Percentiles rank a stretch among this genome's conserved stretches.
Conservation (phyloP, 1,284 basidiomycete species). For the Puccinia polysora region DNA sequence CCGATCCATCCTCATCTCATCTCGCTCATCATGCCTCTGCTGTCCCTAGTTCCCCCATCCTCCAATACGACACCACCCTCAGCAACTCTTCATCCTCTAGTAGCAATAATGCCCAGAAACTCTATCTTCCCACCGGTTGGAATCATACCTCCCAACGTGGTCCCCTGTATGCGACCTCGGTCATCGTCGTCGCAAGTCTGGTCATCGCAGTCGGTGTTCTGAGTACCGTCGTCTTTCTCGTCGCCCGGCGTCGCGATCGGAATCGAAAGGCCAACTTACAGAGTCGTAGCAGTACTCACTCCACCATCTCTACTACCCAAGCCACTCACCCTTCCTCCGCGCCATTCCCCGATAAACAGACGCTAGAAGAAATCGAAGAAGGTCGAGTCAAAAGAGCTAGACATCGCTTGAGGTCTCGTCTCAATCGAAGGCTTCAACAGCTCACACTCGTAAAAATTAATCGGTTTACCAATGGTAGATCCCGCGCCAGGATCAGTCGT, state of each 20-base stretch:
- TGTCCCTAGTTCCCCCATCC: not conserved
- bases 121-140: conserved; percentile 43
- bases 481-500: not conserved
- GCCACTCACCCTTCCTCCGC: not conserved
- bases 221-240: conserved; percentile 16
- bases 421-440: not conserved
- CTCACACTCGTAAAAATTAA: conserved; percentile 22
- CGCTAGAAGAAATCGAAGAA: conserved; percentile 1
- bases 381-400: not conserved
- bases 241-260: not conserved
- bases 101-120: conserved; percentile 1
- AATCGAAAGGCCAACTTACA: not conserved
- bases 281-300: not conserved
- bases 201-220: conserved; percentile 29
- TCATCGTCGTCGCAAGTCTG: conserved; percentile 35
- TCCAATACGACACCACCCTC: conserved; percentile 2
- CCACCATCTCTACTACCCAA: not conserved
- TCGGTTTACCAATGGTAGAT: not conserved
- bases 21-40: conserved; percentile 30
- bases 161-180: conserved; percentile 30
- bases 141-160: conserved; percentile 40
- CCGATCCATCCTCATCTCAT: not conserved
- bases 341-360: conserved; percentile 1
- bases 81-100: conserved; percentile 12
- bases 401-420: not conserved